Evolutionary conservation across 495 filamentous ascomycete species (phyloP), one percentile per base, ranked within the genome.

Genomic region (Podospora tetraspora): DNA sequence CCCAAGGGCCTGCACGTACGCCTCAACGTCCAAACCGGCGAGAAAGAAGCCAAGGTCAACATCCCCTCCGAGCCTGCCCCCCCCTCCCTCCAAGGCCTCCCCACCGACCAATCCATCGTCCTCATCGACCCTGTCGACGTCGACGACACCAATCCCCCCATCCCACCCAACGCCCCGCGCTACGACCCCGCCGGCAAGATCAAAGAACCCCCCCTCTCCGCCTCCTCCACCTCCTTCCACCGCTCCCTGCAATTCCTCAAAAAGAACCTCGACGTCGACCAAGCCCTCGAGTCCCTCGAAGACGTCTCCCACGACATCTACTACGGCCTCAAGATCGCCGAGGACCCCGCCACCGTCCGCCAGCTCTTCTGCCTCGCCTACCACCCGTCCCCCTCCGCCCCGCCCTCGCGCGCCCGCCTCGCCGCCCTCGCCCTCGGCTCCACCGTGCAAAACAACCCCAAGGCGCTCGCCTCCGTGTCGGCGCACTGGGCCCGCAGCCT

Each of bases 251-350:
- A 77, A 22, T 77, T 79, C 16, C 73, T 86, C 64, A 83, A 83
- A 66, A 75, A 80, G 61, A 73, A 74, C 19, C 57, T 70, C 21
- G 76, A 75, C 29, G 70, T 81, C 3, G 77, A 80, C 57, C 64
- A 68, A 8, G 79, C 83, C 8, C 80, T 91, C 13, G 75, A 82
- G 23, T 76, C 79, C 58, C 80, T 91, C 12, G 80, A 82, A 59
- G 87, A 89, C 9, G 76, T 90, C 30, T 80, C 84, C 6, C 87
- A 91, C 73, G 88, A 88, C 71, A 84, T 89, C 70, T 89, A 90
- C 79, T 91, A 88, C 79, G 89, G 89, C n/a, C 77, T 88, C 8
- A 84, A 87, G 69, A 81, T 91, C 59, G 76, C 84, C 22, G 80
- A 84, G 60, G 82, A 87, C 67, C 66, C 74, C 5, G 76, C 76